Evolutionary conservation across 352 stramenopile genomes (phyloP).

Genomic region (Phytophthora constricta): DNA sequence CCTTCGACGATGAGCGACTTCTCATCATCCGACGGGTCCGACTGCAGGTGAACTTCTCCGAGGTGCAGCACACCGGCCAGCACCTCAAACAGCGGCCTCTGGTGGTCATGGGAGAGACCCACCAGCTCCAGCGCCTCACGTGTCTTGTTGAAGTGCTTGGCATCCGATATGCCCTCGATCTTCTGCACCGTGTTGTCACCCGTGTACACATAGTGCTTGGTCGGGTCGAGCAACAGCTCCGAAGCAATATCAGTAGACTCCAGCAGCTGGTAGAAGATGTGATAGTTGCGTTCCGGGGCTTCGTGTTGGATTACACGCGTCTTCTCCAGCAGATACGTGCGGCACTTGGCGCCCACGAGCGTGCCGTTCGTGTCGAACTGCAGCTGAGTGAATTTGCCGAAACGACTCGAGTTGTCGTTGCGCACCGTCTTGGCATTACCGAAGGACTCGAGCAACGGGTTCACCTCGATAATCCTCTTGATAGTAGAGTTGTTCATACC

Average conservation of each 20-base stretch:
- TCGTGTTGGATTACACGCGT: constrained; percentile 96
- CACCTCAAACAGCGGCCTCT: constrained; percentile 93
- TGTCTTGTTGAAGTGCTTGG: constrained; percentile 87
- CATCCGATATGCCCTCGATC: constrained; percentile 80
- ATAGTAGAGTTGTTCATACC: constrained; percentile 93
- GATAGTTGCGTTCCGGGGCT: constrained; percentile 94
- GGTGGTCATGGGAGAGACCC: constrained; percentile 83
- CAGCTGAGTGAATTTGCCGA: constrained; percentile 98
- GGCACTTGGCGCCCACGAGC: constrained; percentile 93
- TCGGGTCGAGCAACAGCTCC: constrained; percentile 55
- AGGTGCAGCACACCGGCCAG: constrained; percentile 94
- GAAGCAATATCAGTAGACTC: constrained; percentile 57
- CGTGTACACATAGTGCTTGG: constrained; percentile 69
- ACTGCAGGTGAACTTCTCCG: constrained; percentile 91
- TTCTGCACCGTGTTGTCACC: constrained; percentile 67
- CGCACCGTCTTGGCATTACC: constrained; percentile 97
- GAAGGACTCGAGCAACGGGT: constrained; percentile 98
- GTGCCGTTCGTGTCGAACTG: constrained; percentile 87
- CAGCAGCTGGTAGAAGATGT: constrained; percentile 96
- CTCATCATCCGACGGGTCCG: constrained; percentile 78
- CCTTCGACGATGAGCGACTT: constrained; percentile 68
- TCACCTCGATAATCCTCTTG: constrained; percentile 97
- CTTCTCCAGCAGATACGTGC: constrained; percentile 98
- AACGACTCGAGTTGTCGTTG: constrained; percentile 98
- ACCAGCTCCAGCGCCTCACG: constrained; percentile 75